These are phyloP conservation scores for Geotrichum bryndzae DNA, from an alignment of 1,139 yeast genomes.

Conservation along the genomic window DNA sequence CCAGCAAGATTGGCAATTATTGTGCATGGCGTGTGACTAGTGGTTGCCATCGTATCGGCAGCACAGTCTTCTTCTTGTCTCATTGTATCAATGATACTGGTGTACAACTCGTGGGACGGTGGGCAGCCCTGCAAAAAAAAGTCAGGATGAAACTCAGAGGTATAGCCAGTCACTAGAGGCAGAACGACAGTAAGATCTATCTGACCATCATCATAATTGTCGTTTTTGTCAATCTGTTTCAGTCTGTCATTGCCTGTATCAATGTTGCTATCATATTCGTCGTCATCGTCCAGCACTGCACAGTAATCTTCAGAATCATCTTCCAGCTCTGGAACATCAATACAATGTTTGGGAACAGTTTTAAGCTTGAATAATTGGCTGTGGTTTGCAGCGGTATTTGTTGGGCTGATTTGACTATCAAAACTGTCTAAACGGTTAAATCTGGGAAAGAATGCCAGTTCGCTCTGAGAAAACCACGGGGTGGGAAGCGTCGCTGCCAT, in stretches of 20 bases:
- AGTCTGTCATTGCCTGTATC: not conserved
- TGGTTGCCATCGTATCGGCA: not conserved
- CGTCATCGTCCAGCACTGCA: not conserved
- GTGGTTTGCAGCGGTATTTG: not conserved
- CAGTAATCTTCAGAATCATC: not conserved
- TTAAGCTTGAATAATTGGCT: not conserved
- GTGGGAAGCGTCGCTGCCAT: not conserved
- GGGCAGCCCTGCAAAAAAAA: conserved; percentile 29
- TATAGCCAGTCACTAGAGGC: conserved; percentile 30
- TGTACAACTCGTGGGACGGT: conserved; percentile 25
- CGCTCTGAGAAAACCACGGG: not conserved
- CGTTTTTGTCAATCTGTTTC: not conserved
- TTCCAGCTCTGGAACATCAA: conserved; percentile 12
- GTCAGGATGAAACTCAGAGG: conserved; percentile 30
- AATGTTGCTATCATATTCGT: not conserved
- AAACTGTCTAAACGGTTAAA: not conserved
- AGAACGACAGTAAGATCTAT: conserved; percentile 18
- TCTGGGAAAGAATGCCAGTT: not conserved
- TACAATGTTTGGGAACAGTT: not conserved
- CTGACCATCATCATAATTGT: not conserved
- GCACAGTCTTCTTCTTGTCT: not conserved
- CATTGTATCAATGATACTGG: conserved; percentile 26
- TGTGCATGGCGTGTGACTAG: not conserved
- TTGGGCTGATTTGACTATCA: not conserved
- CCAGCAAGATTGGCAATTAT: not conserved